Evolutionary conservation across 2,329 filamentous ascomycete genomes (phyloP), one percentile per base, ranked within the genome.

Genomic region (Lojkania enalia): DNA sequence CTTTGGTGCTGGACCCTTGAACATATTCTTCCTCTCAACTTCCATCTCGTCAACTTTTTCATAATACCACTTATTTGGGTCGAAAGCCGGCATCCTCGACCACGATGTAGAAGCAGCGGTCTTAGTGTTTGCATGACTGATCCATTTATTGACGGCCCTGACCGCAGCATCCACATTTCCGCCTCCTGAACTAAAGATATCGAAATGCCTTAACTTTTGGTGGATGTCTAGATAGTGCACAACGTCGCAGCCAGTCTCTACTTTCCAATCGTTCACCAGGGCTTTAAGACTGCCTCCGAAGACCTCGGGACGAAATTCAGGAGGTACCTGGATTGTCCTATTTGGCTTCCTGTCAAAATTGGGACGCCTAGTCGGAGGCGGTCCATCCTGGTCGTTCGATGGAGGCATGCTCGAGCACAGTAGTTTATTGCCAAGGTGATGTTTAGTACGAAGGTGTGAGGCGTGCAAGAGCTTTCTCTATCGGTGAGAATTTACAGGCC

Each of bases 81-180:
- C 46, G 41, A 57, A 66, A 1, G 63, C 61, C 5, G 46, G 40
- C 15, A 39, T 50, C 45, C 61, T 67, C 1, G 59, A 56, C 66
- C 66, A 69, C 4, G 52, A 51, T 19, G 58, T 42, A 1, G 64
- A 55, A 1, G 51, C 49, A 39, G 41, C 36, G 12, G 54, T 57
- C 39, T 59, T 66, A 16, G 14, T 40, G 12, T 42, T 41, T 4
- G 57, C 47, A 12, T 46, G 52, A 2, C 48, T 46, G 5, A 69
- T 63, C 64, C 64, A 69, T 11, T 60, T 39, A 38, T 67, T 63
- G 35, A 67, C 39, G 5, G 44, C 32, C 32, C 27, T 21, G 5
- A 52, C 15, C 5, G 60, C 61, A 3, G 47, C 52, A 11, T 63
- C 58, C 1, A 62, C 36, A 2, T 50, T 46, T 2, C 42, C 5